A percentile compares a stretch with the other conserved stretches of the same genome.
Evolutionary conservation across 1,284 basidiomycete genomes (phyloP).

Genomic region (Rhodotorula sp.): DNA sequence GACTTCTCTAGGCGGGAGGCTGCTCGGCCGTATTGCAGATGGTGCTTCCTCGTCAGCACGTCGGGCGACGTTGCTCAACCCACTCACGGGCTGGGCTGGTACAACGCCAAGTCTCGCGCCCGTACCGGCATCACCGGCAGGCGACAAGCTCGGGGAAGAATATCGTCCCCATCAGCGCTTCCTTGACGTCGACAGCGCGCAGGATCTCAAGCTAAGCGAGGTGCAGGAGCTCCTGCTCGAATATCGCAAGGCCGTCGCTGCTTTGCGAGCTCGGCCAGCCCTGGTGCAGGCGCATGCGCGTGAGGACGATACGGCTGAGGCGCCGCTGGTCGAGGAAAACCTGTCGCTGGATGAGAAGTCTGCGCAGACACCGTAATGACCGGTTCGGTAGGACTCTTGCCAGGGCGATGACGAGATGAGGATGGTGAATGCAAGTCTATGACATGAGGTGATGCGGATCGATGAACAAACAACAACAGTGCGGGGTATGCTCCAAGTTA

Average conservation of each 20-base stretch:
- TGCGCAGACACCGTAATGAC: too few relatives aligned
- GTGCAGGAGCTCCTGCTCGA: conserved; percentile 34
- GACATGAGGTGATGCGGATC: too few relatives aligned
- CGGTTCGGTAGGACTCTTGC: too few relatives aligned
- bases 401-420: too few relatives aligned
- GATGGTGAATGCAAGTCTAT: too few relatives aligned
- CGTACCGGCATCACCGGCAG: neutral
- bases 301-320: neutral
- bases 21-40: conserved; percentile 13
- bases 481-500: too few relatives aligned
- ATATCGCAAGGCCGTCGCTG: conserved; percentile 20
- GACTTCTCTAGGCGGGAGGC: conserved; percentile 22
- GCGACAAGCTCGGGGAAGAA: neutral
- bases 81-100: neutral
- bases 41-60: conserved; percentile 10
- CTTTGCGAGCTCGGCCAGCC: neutral
- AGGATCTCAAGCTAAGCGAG: conserved; percentile 40
- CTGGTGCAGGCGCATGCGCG: too few relatives aligned
- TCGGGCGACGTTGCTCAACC: conserved; percentile 15
- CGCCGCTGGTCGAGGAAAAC: neutral
- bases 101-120: neutral
- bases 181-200: conserved; percentile 36
- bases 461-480: too few relatives aligned
- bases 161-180: conserved; percentile 30
- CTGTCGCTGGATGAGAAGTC: too few relatives aligned